Conservation (phyloP, 768 basidiomycete genomes). For the Butyriboletus loyo region DNA sequence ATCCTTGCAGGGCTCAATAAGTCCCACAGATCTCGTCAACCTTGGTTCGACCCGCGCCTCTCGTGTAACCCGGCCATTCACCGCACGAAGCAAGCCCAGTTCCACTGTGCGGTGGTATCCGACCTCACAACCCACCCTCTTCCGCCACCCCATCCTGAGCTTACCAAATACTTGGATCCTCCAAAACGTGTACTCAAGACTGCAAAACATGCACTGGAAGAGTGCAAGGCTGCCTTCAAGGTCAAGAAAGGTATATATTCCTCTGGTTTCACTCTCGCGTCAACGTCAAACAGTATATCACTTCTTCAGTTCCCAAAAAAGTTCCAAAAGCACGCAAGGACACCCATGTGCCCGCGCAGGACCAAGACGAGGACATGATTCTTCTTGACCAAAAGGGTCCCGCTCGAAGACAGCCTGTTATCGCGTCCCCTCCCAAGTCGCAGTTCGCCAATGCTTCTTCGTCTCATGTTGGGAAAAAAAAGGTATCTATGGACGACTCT, state of each 20-base stretch:
- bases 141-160: conserved; percentile 81
- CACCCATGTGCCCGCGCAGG: conserved; percentile 57
- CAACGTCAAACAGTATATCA: not conserved
- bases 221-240: conserved; percentile 65
- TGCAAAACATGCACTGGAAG: conserved; percentile 52
- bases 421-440: conserved; percentile 6
- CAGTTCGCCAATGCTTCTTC: conserved; percentile 1
- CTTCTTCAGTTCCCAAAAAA: conserved; percentile 58
- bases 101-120: conserved; percentile 77
- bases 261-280: not conserved
- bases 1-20: conserved; percentile 1
- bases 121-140: conserved; percentile 75
- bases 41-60: conserved; percentile 75
- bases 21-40: conserved; percentile 46
- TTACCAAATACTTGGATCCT: conserved; percentile 80
- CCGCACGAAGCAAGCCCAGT: conserved; percentile 88
- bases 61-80: conserved; percentile 92
- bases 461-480: conserved; percentile 13
- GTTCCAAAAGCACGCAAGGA: conserved; percentile 55
- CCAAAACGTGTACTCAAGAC: conserved; percentile 67
- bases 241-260: conserved; percentile 65
- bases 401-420: conserved; percentile 15
- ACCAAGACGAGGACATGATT: conserved; percentile 59
- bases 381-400: conserved; percentile 44
- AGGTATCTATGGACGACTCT: conserved; percentile 34